Percentiles rank a stretch among this genome's conserved stretches.
phyloP scores from a whole-genome alignment of 352 stramenopile species.

The Phytopythium sindhum region DNA sequence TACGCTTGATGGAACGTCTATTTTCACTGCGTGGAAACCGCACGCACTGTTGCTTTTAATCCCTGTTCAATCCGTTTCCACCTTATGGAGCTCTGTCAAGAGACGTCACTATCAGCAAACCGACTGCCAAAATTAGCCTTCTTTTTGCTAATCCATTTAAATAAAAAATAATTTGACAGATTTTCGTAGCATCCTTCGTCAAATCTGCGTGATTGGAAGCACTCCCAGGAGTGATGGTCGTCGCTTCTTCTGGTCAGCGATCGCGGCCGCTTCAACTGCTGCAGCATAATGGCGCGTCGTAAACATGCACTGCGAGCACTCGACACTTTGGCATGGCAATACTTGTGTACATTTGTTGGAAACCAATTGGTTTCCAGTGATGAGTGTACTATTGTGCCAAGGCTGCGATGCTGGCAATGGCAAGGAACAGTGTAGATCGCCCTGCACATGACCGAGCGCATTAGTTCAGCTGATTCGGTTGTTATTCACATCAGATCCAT shows the following conservation, averaged over 20 bases:
- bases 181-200: not conserved
- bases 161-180: not conserved
- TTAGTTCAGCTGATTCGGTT: not conserved
- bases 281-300: not conserved
- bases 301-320: not conserved
- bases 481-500: not conserved
- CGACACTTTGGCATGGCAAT: not conserved
- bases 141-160: not conserved
- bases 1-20: no score
- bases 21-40: no score
- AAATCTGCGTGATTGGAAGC: slow-evolving; percentile 7
- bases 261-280: not conserved
- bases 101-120: not conserved
- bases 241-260: not conserved
- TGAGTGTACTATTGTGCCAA: no score
- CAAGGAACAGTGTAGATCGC: no score
- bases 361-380: no score
- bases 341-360: not conserved
- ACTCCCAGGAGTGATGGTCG: slow-evolving; percentile 4
- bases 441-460: no score
- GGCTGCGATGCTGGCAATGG: no score
- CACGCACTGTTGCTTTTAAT: no score
- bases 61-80: not conserved
- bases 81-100: not conserved
- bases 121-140: not conserved